These are phyloP conservation scores for Citeromyces matritensis DNA, from an alignment of 805 yeast species.

Conservation along the genomic window DNA sequence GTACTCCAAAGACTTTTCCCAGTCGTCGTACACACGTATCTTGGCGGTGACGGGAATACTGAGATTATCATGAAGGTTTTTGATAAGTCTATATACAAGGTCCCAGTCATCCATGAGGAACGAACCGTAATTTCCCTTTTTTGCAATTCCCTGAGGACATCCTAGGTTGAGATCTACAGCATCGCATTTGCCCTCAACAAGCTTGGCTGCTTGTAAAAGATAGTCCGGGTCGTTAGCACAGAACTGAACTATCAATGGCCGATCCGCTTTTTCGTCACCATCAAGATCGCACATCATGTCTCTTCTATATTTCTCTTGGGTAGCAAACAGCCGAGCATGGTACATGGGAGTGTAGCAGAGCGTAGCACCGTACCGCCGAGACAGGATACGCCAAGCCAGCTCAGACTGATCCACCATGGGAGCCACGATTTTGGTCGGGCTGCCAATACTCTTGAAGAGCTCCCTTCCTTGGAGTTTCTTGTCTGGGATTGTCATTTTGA, in stretches of 20 bases:
- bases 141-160: constrained; percentile 97
- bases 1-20: constrained; percentile 70
- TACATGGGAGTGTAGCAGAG: constrained; percentile 95
- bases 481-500: not conserved
- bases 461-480: constrained; percentile 41
- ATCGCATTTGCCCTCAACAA: constrained; percentile 75
- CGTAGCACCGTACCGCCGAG: constrained; percentile 83
- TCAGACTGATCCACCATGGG: constrained; percentile 99
- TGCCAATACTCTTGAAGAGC: constrained; percentile 52
- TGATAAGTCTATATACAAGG: constrained; percentile 55
- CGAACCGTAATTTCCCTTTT: constrained; percentile 89
- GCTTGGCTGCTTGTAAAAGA: constrained; percentile 65
- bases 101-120: constrained; percentile 97
- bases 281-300: constrained; percentile 63
- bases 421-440: constrained; percentile 79
- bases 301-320: constrained; percentile 63
- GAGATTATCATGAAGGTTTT: constrained; percentile 57
- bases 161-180: constrained; percentile 94
- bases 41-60: constrained; percentile 90
- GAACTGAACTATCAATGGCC: constrained; percentile 88
- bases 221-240: constrained; percentile 93
- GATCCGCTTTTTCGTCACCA: constrained; percentile 52
- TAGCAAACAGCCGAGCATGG: constrained; percentile 83
- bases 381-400: constrained; percentile 84
- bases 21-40: constrained; percentile 77